Conservation (phyloP, 1,284 basidiomycete species). For the Porogramme epimiltina region DNA sequence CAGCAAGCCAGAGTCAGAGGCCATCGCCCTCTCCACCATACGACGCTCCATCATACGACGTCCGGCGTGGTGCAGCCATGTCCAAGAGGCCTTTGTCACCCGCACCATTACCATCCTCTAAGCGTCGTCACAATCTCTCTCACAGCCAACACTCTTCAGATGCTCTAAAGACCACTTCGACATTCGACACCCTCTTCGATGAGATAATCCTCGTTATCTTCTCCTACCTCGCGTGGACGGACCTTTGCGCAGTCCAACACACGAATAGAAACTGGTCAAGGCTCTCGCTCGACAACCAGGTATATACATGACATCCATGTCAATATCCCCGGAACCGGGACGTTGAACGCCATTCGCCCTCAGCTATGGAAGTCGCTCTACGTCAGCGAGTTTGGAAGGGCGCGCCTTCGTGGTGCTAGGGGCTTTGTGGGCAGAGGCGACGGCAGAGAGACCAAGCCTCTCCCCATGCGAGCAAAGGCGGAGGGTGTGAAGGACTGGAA, state of each 20-base stretch:
- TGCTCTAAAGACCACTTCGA: slow-evolving; percentile 20
- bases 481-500: slow-evolving; percentile 70
- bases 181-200: slow-evolving; percentile 68
- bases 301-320: slow-evolving; percentile 34
- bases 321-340: slow-evolving; percentile 1
- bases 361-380: slow-evolving; percentile 65
- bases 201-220: slow-evolving; percentile 76
- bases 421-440: slow-evolving; percentile 60
- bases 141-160: background rate
- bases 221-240: slow-evolving; percentile 63
- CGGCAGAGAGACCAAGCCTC: slow-evolving; percentile 56
- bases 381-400: slow-evolving; percentile 61
- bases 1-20: too few relatives aligned
- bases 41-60: too few relatives aligned
- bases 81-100: slow-evolving; percentile 28
- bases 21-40: too few relatives aligned
- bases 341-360: slow-evolving; percentile 23
- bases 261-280: slow-evolving; percentile 68
- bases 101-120: slow-evolving; percentile 52
- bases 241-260: slow-evolving; percentile 67
- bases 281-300: slow-evolving; percentile 60
- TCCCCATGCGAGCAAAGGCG: slow-evolving; percentile 53
- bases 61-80: background rate
- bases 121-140: slow-evolving; percentile 46
- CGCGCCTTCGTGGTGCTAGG: slow-evolving; percentile 63